These are phyloP conservation scores for Streptanthus diversifolius DNA, from an alignment of 345 rosid genomes.

Conservation along the genomic window DNA sequence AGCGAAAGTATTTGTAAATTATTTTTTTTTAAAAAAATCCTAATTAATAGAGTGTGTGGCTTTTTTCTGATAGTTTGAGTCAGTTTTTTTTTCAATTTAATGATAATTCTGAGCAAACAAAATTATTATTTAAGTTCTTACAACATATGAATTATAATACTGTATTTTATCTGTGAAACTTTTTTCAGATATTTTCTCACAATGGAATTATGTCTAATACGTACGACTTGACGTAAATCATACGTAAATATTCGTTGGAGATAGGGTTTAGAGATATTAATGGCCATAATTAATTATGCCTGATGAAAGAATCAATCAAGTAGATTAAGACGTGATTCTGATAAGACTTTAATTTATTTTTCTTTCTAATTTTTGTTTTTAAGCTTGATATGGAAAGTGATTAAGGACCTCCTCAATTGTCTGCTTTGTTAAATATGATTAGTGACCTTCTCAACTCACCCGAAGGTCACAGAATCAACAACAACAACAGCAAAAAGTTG, in stretches of 20 bases:
- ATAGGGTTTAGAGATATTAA: conserved; percentile 15
- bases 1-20: background rate
- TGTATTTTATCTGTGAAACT: background rate
- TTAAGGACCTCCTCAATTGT: conserved; percentile 34
- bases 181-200: background rate
- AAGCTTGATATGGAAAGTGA: conserved; percentile 30
- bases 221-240: background rate
- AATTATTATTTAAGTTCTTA: background rate
- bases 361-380: conserved; percentile 22
- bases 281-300: conserved; percentile 30
- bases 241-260: conserved; percentile 13
- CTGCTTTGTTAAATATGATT: conserved; percentile 32
- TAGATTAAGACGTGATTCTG: conserved; percentile 29
- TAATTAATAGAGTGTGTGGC: background rate
- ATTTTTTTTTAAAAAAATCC: background rate
- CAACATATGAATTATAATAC: background rate
- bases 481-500: background rate
- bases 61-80: background rate
- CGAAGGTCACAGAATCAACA: conserved; percentile 26
- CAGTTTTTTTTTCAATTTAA: background rate
- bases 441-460: conserved; percentile 21
- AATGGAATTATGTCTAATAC: background rate
- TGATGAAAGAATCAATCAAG: conserved; percentile 22
- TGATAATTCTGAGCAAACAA: background rate
- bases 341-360: conserved; percentile 32